Evolutionary conservation across 2,329 filamentous ascomycete genomes (phyloP).

Genomic region (Calonectria honghensis): DNA sequence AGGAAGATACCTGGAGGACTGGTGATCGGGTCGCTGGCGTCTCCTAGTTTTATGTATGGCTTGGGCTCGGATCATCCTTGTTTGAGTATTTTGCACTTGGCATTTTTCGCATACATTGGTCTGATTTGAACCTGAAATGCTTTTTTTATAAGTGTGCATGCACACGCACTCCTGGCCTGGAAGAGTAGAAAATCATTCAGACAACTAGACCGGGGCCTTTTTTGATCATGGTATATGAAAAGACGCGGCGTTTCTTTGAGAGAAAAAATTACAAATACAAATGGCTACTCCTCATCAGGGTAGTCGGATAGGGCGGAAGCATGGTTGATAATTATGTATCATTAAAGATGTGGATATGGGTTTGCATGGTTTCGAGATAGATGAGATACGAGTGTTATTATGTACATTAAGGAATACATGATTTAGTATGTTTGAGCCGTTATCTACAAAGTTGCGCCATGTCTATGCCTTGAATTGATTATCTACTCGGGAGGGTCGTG

Average conservation of each 20-base stretch:
- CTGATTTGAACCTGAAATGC: constrained; percentile 34
- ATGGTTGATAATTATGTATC: constrained; percentile 46
- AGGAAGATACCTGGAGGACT: constrained; percentile 86
- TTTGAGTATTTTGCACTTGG: constrained; percentile 29
- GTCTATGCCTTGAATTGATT: constrained; percentile 1
- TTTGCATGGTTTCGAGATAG: constrained; percentile 45
- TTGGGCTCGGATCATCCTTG: background rate
- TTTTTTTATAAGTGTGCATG: constrained; percentile 14
- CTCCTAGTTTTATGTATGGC: constrained; percentile 45
- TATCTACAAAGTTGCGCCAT: constrained; percentile 36
- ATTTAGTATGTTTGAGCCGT: constrained; percentile 39
- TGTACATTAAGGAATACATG: constrained; percentile 43
- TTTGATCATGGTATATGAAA: constrained; percentile 16
- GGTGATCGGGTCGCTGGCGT: constrained; percentile 59
- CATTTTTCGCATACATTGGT: constrained; percentile 10
- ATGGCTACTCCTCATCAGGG: constrained; percentile 8
- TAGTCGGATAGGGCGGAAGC: background rate
- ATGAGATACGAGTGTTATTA: constrained; percentile 39
- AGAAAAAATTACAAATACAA: constrained; percentile 14
- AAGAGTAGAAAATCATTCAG: constrained; percentile 7
- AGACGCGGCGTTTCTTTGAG: constrained; percentile 25
- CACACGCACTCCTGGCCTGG: constrained; percentile 2
- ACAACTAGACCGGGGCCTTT: constrained; percentile 21
- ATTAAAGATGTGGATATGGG: constrained; percentile 49
- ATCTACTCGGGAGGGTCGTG: constrained; percentile 5